phyloP scores from a whole-genome alignment of 108 stramenopile species.

The Thalassiosira profunda region DNA sequence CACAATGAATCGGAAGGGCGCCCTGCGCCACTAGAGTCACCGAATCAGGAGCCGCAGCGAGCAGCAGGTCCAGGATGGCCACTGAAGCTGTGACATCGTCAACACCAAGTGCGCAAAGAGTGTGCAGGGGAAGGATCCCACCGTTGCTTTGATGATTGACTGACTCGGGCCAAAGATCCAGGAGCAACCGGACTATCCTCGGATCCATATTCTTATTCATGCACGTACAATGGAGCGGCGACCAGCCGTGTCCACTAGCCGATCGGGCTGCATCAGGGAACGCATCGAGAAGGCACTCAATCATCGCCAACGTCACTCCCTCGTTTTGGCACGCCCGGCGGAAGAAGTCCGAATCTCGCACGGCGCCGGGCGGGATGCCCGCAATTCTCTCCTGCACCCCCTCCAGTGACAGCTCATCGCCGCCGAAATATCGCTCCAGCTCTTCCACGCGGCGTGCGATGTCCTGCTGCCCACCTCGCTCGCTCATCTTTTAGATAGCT shows the following conservation, averaged over 20 bases:
- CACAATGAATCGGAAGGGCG: background rate
- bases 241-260: background rate
- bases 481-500: too few relatives aligned
- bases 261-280: background rate
- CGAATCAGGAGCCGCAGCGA: background rate
- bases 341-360: too few relatives aligned
- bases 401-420: too few relatives aligned
- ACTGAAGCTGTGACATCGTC: background rate
- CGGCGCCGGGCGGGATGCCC: too few relatives aligned
- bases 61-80: background rate
- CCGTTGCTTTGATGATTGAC: background rate
- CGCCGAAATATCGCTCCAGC: too few relatives aligned
- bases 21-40: background rate
- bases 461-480: too few relatives aligned
- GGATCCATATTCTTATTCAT: background rate
- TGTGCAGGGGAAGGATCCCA: slow-evolving; percentile 1
- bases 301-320: background rate
- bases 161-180: background rate
- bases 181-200: background rate
- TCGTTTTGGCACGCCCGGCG: background rate
- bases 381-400: too few relatives aligned
- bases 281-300: background rate
- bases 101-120: too few relatives aligned
- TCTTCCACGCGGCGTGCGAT: too few relatives aligned
- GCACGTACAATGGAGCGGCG: background rate